These are phyloP conservation scores for Scheffersomyces lignicola DNA, from an alignment of 1,139 yeast species.

Conservation along the genomic window DNA sequence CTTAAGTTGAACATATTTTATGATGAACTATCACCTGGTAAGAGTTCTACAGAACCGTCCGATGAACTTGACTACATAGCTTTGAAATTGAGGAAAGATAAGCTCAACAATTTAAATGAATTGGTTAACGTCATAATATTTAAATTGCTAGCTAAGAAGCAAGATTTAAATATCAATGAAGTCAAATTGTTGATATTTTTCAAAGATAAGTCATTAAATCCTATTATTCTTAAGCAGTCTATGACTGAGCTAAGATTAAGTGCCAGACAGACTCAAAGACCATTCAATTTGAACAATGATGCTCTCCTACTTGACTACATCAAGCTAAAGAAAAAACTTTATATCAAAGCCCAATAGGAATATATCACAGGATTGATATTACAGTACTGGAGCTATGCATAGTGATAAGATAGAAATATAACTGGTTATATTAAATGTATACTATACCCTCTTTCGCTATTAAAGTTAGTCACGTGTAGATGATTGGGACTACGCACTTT, in stretches of 20 bases:
- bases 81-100: slow-evolving; percentile 28
- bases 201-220: slow-evolving; percentile 23
- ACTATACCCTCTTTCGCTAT: too few relatives aligned
- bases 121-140: slow-evolving; percentile 24
- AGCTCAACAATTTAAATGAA: slow-evolving; percentile 23
- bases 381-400: too few relatives aligned
- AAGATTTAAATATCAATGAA: slow-evolving; percentile 16
- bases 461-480: too few relatives aligned
- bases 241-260: slow-evolving; percentile 2
- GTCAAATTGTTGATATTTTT: slow-evolving; percentile 25
- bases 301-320: slow-evolving; percentile 29
- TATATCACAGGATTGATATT: too few relatives aligned
- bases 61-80: slow-evolving; percentile 15
- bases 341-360: slow-evolving; percentile 22
- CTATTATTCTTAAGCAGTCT: slow-evolving; percentile 23
- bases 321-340: slow-evolving; percentile 25
- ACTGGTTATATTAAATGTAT: too few relatives aligned
- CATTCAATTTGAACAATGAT: slow-evolving; percentile 9
- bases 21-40: background rate
- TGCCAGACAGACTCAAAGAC: background rate
- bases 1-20: slow-evolving; percentile 7
- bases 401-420: too few relatives aligned
- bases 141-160: slow-evolving; percentile 19
- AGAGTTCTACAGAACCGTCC: background rate
- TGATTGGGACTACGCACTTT: too few relatives aligned